Percentiles rank a stretch among this genome's conserved stretches.
phyloP scores from a whole-genome alignment of 139 green algal genomes.

The Astrephomene gubernaculifera region DNA sequence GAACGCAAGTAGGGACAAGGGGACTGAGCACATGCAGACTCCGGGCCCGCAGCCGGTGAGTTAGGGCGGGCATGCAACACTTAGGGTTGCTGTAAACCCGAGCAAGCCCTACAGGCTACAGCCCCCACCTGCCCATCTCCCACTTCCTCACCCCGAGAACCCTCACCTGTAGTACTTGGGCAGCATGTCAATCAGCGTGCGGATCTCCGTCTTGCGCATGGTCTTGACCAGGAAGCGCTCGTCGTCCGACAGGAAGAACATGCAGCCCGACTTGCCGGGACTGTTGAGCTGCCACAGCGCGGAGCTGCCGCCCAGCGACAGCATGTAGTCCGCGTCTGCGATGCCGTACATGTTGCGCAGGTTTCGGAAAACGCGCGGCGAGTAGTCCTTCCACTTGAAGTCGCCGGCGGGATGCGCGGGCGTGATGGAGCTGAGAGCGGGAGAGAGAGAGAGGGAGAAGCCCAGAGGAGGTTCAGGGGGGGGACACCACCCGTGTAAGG shows the following conservation, averaged over 20 bases:
- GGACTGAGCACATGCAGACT: too few species aligned
- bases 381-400: constrained; percentile 99
- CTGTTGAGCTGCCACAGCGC: constrained; percentile 92
- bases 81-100: too few species aligned
- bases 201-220: constrained; percentile 82
- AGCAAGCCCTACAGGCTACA: too few species aligned
- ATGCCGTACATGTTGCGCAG: constrained; percentile 86
- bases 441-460: neutral
- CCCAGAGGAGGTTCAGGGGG: too few species aligned
- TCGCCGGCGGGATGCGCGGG: constrained; percentile 78
- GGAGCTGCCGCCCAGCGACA: constrained; percentile 76
- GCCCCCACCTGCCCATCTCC: neutral
- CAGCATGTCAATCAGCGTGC: constrained; percentile 84
- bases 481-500: too few species aligned
- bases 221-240: constrained; percentile 81
- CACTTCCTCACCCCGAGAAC: neutral
- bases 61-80: too few species aligned
- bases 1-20: too few species aligned
- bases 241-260: constrained; percentile 73
- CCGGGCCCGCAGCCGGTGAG: too few species aligned
- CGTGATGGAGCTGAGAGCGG: constrained; percentile 49
- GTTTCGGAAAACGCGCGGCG: constrained; percentile 83
- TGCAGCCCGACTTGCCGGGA: constrained; percentile 86
- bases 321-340: constrained; percentile 89
- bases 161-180: constrained; percentile 73